Conservation (phyloP, 352 stramenopile species). For the Globisporangium okanoganense region DNA sequence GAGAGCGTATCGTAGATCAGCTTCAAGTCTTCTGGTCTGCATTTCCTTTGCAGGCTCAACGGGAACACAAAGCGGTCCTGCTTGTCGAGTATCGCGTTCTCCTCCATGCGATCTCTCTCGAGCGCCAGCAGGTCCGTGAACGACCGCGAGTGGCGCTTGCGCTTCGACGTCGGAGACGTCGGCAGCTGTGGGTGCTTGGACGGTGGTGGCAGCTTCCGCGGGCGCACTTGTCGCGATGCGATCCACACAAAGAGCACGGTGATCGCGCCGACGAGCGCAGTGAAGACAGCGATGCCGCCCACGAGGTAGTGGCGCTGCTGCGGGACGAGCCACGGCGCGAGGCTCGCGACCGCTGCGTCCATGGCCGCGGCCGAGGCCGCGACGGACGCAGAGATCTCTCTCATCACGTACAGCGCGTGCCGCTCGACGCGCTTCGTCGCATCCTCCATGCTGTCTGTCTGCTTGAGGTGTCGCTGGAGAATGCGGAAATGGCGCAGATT, state of each 20-base stretch:
- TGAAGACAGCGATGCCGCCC: slow-evolving; percentile 38
- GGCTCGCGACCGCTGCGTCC: slow-evolving; percentile 10
- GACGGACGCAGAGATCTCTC: slow-evolving; percentile 8
- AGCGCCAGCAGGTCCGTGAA: slow-evolving; percentile 66
- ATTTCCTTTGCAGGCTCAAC: slow-evolving; percentile 50
- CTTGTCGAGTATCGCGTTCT: slow-evolving; percentile 55
- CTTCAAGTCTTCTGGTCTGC: slow-evolving; percentile 68
- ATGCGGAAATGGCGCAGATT: slow-evolving; percentile 1
- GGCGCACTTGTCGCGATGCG: slow-evolving; percentile 70
- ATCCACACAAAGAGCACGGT: slow-evolving; percentile 77
- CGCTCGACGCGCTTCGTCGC: slow-evolving; percentile 3
- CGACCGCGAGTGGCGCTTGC: slow-evolving; percentile 66
- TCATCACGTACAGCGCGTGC: background rate
- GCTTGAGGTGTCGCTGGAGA: background rate
- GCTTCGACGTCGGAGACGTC: slow-evolving; percentile 70
- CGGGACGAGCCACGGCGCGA: slow-evolving; percentile 13
- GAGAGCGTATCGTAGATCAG: slow-evolving; percentile 76
- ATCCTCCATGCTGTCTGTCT: slow-evolving; percentile 6
- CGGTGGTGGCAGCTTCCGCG: slow-evolving; percentile 36
- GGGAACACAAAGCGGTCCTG: slow-evolving; percentile 71
- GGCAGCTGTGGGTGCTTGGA: slow-evolving; percentile 28
- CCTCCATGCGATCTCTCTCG: slow-evolving; percentile 54
- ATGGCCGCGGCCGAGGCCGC: slow-evolving; percentile 4
- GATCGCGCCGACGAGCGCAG: slow-evolving; percentile 38
- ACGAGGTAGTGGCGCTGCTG: slow-evolving; percentile 44